A percentile compares a stretch with the other conserved stretches of the same genome.
Conservation (phyloP, 176 grass and related monocot species). For the Eragrostis nindensis region DNA sequence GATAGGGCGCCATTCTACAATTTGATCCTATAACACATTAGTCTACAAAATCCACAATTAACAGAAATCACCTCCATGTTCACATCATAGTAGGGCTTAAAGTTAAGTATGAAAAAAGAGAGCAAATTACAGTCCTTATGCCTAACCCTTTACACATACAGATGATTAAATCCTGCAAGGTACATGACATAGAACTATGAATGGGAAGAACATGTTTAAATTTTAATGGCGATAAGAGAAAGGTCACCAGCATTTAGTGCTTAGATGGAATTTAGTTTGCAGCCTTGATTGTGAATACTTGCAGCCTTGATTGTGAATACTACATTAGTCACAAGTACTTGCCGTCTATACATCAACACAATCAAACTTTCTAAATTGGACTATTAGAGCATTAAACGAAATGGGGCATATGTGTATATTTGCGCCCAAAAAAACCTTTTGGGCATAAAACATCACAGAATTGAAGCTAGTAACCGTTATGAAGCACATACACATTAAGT, state of each 20-base stretch:
- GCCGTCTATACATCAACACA: too few species aligned
- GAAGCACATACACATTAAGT: constrained; percentile 3
- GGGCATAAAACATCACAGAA: too few species aligned
- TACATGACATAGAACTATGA: neutral
- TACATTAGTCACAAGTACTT: too few species aligned
- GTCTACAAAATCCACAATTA: neutral
- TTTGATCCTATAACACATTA: constrained; percentile 19
- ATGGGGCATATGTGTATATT: neutral
- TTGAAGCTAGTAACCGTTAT: neutral
- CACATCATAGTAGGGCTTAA: neutral
- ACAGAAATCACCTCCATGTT: neutral
- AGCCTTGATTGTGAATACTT: neutral
- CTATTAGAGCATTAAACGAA: too few species aligned
- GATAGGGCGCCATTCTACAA: neutral
- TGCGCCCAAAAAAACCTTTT: too few species aligned
- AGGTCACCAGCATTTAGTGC: neutral
- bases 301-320: neutral
- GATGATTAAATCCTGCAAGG: neutral
- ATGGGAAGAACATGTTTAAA: neutral
- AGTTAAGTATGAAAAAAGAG: neutral
- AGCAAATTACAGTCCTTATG: neutral
- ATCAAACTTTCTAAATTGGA: too few species aligned
- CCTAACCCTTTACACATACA: neutral
- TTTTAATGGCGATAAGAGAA: neutral
- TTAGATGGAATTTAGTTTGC: neutral